phyloP scores from a whole-genome alignment of 352 stramenopile species.

The Saprolegnia diclina region DNA sequence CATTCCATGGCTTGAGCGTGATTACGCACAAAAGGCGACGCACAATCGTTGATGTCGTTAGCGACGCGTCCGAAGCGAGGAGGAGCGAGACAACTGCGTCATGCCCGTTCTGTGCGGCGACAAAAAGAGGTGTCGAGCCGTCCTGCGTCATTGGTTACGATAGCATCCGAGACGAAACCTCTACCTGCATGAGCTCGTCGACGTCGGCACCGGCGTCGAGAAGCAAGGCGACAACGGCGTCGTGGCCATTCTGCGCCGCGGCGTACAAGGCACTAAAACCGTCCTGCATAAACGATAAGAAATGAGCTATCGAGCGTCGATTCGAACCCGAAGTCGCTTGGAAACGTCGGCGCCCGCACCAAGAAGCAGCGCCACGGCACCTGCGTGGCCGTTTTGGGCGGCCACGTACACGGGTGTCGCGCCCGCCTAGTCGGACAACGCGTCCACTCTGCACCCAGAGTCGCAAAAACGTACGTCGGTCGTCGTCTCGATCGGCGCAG shows the following conservation, averaged over 20 bases:
- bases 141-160: neutral
- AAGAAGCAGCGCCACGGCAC: slow-evolving; percentile 1
- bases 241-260: slow-evolving; percentile 15
- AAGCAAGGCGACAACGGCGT: slow-evolving; percentile 8
- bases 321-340: neutral
- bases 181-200: neutral
- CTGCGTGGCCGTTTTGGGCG: neutral
- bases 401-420: slow-evolving; percentile 2
- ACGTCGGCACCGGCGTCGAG: neutral
- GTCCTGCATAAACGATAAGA: slow-evolving; percentile 9
- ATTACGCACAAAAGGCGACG: neutral
- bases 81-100: slow-evolving; percentile 9
- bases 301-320: neutral
- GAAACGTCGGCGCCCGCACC: neutral
- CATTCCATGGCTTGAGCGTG: neutral
- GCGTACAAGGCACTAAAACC: slow-evolving; percentile 19
- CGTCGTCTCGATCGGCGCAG: neutral
- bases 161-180: neutral
- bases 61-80: neutral
- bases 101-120: slow-evolving; percentile 12
- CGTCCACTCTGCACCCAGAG: neutral
- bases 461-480: neutral
- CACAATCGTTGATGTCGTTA: slow-evolving; percentile 6
- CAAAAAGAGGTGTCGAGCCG: slow-evolving; percentile 12
- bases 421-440: neutral